These are phyloP conservation scores for Penicillium arizonense DNA, from an alignment of 495 filamentous ascomycete species.

Conservation along the genomic window DNA sequence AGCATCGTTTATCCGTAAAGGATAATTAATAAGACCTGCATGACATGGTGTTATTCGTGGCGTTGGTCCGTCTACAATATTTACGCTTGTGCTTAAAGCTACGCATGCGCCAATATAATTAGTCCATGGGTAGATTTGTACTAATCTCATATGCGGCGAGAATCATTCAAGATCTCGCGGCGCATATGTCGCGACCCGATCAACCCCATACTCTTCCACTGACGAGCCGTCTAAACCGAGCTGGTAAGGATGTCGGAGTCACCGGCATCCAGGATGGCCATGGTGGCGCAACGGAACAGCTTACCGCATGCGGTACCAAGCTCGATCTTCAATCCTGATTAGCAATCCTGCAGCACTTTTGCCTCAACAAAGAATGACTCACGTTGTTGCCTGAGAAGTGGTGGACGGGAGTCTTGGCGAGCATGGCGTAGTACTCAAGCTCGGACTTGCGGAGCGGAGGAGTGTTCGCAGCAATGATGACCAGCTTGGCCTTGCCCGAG, in stretches of 20 bases:
- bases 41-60: not conserved
- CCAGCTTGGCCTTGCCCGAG: conserved; percentile 58
- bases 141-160: too few species aligned
- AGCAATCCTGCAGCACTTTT: conserved; percentile 53
- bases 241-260: conserved; percentile 93
- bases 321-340: conserved; percentile 71
- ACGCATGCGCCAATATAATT: too few species aligned
- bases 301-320: conserved; percentile 91
- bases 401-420: conserved; percentile 90
- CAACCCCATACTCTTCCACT: too few species aligned
- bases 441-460: conserved; percentile 92
- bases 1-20: not conserved
- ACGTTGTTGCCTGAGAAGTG: conserved; percentile 98
- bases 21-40: too few species aligned
- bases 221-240: conserved; percentile 1
- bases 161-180: too few species aligned
- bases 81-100: too few species aligned
- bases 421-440: conserved; percentile 89
- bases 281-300: conserved; percentile 77
- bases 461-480: conserved; percentile 85
- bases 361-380: conserved; percentile 38
- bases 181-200: too few species aligned
- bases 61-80: too few species aligned
- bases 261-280: conserved; percentile 94
- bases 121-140: too few species aligned